Base-by-base conservation (phyloP, 1,284 basidiomycete species). In the Crucibulum parvulum region DNA sequence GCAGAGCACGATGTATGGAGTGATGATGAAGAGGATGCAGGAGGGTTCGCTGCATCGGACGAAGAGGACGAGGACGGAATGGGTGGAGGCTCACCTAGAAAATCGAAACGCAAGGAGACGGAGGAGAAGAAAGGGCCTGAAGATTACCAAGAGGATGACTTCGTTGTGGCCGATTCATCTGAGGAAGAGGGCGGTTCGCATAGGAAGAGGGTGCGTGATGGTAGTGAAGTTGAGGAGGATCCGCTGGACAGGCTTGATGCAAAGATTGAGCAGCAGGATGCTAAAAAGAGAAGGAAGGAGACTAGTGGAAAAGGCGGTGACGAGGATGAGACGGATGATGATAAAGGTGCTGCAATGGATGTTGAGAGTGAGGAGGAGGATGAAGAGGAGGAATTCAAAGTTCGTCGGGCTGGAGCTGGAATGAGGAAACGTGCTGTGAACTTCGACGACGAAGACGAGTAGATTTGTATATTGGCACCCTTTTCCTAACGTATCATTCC, bases 101-200 rank as follows among this genome's bases (percentile, higher is more conserved):
- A 78, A 69, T 75, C 66, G 66, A 84, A 77, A 68, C 75, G 66
- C 71, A 84, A 75, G 76, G 80, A 66, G 24, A 24, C 24, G 6
- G 74, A 76, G 15, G 73, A 72, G 45, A 73, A 72, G 55, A 74
- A 74, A 57, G 69, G 71, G 24, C 70, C 72, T 54, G 80, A 87
- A 46, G 91, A 93, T 50, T 94, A 94, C 68, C 88, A 92, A 70
- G 87, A 90, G 58, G 92, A 94, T 69, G 92, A 92, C 67, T 93
- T 94, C 69, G 81, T 94, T 41, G 92, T 94, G 7, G 88, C 89
- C 34, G 90, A 89, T 63, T 82, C 90, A 51, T 87, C 87, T 7
- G 89, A 91, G 39, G 89, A 90, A 24, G 90, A 91, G 6, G 84
- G 69, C 6, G 78, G 76, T 11, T 78, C 74, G 43, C 78, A 71